Evolutionary conservation across 306 rosid genomes (phyloP), one percentile per base, ranked within the genome.

Genomic region (Purshia tridentata): DNA sequence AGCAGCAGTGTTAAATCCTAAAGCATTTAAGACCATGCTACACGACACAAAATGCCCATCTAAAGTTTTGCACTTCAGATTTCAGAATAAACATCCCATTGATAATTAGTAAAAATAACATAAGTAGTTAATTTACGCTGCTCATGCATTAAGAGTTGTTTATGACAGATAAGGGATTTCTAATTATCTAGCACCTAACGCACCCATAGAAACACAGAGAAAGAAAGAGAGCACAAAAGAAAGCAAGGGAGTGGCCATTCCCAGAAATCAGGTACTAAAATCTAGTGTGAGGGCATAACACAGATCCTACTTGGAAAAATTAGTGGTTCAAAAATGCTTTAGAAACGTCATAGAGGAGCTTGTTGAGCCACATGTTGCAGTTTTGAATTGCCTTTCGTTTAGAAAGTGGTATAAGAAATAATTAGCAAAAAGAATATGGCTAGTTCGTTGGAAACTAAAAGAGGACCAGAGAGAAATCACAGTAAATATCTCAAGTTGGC

Each of bases 1-100:
- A 64, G 73, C 53, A 75, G 10, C 39, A 40, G 47, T 74, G 47
- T 18, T 1, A 73, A 40, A 23, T 56, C 50, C 58, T 29, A 12
- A 54, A 76, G 69, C 44, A 55, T 45, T 46, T 14, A 6, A 60
- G 52, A 23, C 14, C 49, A 69, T 52, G 37, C 39, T n/a, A 41
- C n/a, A 57, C 20, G 47, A 41, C 73, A 69, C 23, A 12, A 20
- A 40, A 70, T 39, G 61, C 37, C 9, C 8, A 41, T 52, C 41
- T 47, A 54, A 18, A 16, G 13, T 39, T 50, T 35, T 15, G 40
- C 44, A 2, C 35, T 22, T 47, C 8, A 67, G 8, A 4, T 37
- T 19, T 51, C 49, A 68, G 39, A 10, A 3, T 6, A 52, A 6
- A 62, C 48, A 57, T 57, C 39, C 71, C 23, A 14, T 47, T 16